phyloP scores from a whole-genome alignment of 1,284 basidiomycete genomes.

The Fomitopsis schrenkii region DNA sequence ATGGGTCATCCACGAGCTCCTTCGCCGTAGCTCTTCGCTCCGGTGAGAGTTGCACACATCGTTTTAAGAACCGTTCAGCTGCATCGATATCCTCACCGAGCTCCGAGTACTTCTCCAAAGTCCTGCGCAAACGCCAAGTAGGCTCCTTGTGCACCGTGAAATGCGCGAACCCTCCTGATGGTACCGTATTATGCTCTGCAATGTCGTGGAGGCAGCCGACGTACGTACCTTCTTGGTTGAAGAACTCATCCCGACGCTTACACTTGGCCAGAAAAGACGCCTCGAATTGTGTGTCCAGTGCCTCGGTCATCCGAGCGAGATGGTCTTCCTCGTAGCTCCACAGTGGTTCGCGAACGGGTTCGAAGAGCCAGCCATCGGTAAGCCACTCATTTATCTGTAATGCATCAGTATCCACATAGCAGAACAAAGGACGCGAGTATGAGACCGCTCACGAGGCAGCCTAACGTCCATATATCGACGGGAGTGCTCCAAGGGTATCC shows the following conservation, averaged over 20 bases:
- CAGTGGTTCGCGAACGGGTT: background rate
- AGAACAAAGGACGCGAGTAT: background rate
- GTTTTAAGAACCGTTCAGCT: conserved; percentile 6
- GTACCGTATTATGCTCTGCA: background rate
- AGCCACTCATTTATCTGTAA: conserved; percentile 9
- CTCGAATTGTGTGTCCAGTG: conserved; percentile 6
- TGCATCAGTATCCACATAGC: background rate
- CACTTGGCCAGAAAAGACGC: conserved; percentile 4
- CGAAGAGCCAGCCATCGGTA: conserved; percentile 10
- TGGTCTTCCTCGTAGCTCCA: conserved; percentile 11
- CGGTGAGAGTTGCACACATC: conserved; percentile 7
- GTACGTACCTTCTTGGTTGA: conserved; percentile 6
- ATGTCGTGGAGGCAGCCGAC: background rate
- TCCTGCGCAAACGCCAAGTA: conserved; percentile 5
- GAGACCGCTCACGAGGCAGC: conserved; percentile 25
- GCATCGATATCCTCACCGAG: conserved; percentile 1
- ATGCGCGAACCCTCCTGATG: conserved; percentile 3
- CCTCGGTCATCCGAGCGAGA: conserved; percentile 9
- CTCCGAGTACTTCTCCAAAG: conserved; percentile 1
- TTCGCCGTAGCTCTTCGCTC: conserved; percentile 7
- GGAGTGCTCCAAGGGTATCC: conserved; percentile 26
- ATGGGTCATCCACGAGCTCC: conserved; percentile 10
- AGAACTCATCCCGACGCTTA: conserved; percentile 6
- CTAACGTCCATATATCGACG: conserved; percentile 35
- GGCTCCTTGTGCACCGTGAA: conserved; percentile 6